Conservation (phyloP, 2,329 filamentous ascomycete species). For the Xylariaceae sp. region DNA sequence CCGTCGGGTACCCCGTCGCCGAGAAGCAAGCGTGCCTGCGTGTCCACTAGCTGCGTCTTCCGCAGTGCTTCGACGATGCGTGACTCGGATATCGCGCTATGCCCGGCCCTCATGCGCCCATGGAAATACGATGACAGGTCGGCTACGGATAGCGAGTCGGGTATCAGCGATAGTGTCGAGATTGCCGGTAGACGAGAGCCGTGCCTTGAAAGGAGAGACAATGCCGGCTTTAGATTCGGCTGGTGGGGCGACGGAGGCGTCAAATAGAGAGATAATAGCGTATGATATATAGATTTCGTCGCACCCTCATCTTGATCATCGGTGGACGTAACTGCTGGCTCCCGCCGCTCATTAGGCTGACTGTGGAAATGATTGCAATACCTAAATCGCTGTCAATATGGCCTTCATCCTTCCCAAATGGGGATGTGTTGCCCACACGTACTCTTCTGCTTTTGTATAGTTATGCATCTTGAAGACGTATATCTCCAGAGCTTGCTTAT, state of each 20-base stretch:
- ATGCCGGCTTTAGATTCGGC: conserved; percentile 71
- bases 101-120: conserved; percentile 82
- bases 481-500: conserved; percentile 93
- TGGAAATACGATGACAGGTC: conserved; percentile 88
- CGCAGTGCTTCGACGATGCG: conserved; percentile 73
- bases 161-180: conserved; percentile 82
- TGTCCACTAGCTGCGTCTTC: conserved; percentile 72
- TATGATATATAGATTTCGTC: conserved; percentile 82
- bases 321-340: conserved; percentile 28
- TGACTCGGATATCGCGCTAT: conserved; percentile 73
- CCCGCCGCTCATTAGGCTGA: conserved; percentile 23
- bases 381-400: conserved; percentile 38
- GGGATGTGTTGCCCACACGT: conserved; percentile 34
- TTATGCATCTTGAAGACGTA: conserved; percentile 93
- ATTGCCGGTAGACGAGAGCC: conserved; percentile 85
- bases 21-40: conserved; percentile 68
- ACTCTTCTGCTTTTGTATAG: conserved; percentile 90
- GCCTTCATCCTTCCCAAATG: neutral
- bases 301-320: conserved; percentile 47
- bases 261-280: conserved; percentile 83
- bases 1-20: conserved; percentile 59
- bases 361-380: conserved; percentile 83
- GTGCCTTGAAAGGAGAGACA: conserved; percentile 85
- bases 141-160: conserved; percentile 69
- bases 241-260: conserved; percentile 69